phyloP scores from a whole-genome alignment of 345 rosid species.

The Moricandia moricandioides region DNA sequence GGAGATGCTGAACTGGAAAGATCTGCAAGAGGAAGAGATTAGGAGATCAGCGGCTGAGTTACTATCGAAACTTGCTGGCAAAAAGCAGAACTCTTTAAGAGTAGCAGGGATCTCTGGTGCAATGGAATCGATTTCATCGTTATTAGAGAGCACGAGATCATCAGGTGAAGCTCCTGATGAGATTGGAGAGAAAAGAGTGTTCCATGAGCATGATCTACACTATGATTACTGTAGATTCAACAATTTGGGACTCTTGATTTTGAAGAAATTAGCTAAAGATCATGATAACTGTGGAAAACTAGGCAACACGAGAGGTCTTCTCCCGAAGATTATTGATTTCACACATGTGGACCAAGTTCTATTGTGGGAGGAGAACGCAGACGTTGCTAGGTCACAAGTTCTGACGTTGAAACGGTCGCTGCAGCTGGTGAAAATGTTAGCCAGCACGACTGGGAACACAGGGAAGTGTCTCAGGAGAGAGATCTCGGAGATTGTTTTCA shows the following conservation, averaged over 20 bases:
- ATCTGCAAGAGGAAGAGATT: constrained; percentile 75
- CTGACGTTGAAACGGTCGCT: constrained; percentile 68
- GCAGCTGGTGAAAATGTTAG: constrained; percentile 80
- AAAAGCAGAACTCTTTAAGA: constrained; percentile 73
- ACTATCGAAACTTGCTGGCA: constrained; percentile 64
- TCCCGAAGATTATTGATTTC: constrained; percentile 85
- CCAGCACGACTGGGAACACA: constrained; percentile 67
- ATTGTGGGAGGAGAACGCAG: constrained; percentile 45
- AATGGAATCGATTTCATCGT: constrained; percentile 86
- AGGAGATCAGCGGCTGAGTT: constrained; percentile 75
- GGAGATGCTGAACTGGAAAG: constrained; percentile 95
- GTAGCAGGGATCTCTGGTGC: constrained; percentile 90
- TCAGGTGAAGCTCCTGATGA: constrained; percentile 59
- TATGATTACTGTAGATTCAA: constrained; percentile 71
- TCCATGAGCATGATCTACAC: constrained; percentile 47
- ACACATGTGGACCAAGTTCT: constrained; percentile 54
- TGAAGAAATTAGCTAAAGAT: constrained; percentile 75
- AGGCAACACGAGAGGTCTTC: constrained; percentile 84
- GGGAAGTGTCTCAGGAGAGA: constrained; percentile 74
- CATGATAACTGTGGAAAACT: constrained; percentile 93
- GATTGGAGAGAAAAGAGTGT: constrained; percentile 56
- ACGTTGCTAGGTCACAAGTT: constrained; percentile 45
- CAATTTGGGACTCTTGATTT: constrained; percentile 73
- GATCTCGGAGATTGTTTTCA: constrained; percentile 84
- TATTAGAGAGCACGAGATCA: constrained; percentile 55